Base-by-base conservation (phyloP, 306 rosid genomes). In the Alnus glutinosa region DNA sequence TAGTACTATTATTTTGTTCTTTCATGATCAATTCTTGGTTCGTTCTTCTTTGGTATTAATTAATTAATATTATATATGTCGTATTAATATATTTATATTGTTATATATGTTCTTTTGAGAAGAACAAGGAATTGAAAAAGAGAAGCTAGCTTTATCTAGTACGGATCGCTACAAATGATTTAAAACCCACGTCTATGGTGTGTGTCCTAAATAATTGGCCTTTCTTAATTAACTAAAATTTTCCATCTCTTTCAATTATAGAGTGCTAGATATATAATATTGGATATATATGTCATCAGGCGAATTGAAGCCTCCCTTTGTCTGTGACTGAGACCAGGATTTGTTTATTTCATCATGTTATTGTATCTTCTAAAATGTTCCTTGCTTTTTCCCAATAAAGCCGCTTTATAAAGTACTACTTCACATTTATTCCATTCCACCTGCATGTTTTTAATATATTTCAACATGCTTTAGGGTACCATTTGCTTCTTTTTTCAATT, bases 301-400 rank as follows among this genome's bases (percentile, higher is more conserved):
- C 18, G 13, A n/a, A n/a, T n/a, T n/a, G n/a, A 10, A 63, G 9
- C 70, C 42, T 63, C 44, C 70, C 47, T 5, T 14, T 0, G 44
- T 34, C 32, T 13, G 3, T 62, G n/a, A 63, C 16, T 16, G 50
- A 39, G 71, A 44, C 18, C 51, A 42, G 4, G 51, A 39, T 37
- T 32, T 67, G 4, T 68, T 68, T 37, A 19, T 36, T 36, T 8
- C 9, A 3, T 10, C 44, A 67, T 67, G 30, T 67, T 67, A 67
- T 18, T 67, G 30, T 42, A 39, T 32, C 70, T 63, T n/a, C 49
- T 42, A 68, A 68, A 68, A 68, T 42, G 51, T 68, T 67, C 30
- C 50, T 14, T n/a, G 48, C 32, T 68, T 68, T 44, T 42, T 16
- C 32, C 46, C 4, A 68, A 9, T 67, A 42, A 67, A 67, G 48